Evolutionary conservation across 2,329 filamentous ascomycete species (phyloP).

Genomic region (Trichoderma arundinaceum): DNA sequence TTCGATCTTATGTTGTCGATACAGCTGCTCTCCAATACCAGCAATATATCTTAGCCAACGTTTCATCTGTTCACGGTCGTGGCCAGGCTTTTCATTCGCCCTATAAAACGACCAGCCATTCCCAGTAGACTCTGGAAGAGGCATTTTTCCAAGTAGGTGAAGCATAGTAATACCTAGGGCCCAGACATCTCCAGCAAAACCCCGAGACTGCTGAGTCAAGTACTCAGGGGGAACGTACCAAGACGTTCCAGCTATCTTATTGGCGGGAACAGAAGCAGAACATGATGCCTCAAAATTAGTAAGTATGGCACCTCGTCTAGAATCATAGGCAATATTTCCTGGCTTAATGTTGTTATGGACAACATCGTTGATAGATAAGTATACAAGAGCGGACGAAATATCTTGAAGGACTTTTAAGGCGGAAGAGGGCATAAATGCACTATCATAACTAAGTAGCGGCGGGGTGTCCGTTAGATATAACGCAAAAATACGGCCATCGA

Average conservation of each 20-base stretch:
- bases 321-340: slow-evolving; percentile 7
- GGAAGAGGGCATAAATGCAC: background rate
- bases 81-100: background rate
- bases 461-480: background rate
- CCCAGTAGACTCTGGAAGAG: background rate
- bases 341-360: slow-evolving; percentile 14
- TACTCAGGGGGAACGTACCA: slow-evolving; percentile 13
- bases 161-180: slow-evolving; percentile 19
- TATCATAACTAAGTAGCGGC: background rate
- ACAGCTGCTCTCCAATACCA: background rate
- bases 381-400: background rate
- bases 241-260: background rate
- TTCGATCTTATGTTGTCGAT: background rate
- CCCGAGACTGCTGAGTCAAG: background rate
- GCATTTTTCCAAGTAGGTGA: background rate
- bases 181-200: slow-evolving; percentile 9
- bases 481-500: background rate
- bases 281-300: background rate
- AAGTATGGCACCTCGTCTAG: slow-evolving; percentile 28
- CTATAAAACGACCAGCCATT: background rate
- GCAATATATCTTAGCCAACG: background rate
- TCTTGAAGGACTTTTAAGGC: background rate
- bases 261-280: background rate
- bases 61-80: background rate
- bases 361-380: background rate